Conservation (phyloP, 306 rosid species). For the Malus sylvestris region DNA sequence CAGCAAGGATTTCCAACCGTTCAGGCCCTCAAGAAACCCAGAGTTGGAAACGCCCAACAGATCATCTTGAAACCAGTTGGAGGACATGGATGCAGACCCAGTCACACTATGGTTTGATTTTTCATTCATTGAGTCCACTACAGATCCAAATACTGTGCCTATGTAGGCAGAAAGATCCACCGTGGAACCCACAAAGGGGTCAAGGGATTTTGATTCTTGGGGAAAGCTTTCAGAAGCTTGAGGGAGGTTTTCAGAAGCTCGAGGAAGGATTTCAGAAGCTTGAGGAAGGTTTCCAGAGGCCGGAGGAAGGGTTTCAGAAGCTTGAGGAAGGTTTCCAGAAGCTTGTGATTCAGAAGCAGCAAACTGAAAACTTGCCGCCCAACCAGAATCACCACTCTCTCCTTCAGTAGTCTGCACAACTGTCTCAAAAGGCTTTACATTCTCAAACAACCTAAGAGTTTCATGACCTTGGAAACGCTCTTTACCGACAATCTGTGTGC, state of each 20-base stretch:
- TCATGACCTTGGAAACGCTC: conserved; percentile 26
- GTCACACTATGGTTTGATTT: conserved; percentile 24
- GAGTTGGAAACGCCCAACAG: conserved; percentile 36
- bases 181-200: conserved; percentile 34
- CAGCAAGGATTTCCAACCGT: conserved; percentile 34
- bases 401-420: conserved; percentile 29
- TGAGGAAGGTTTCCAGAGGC: conserved; percentile 15
- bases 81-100: conserved; percentile 31
- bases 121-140: conserved; percentile 27
- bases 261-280: background rate
- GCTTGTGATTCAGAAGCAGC: conserved; percentile 13
- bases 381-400: conserved; percentile 43
- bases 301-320: conserved; percentile 32
- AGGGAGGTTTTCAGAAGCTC: conserved; percentile 27
- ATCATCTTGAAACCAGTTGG: conserved; percentile 63
- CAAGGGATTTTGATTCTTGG: conserved; percentile 33
- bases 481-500: conserved; percentile 12
- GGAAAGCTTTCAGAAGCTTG: conserved; percentile 12
- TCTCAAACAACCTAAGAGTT: conserved; percentile 57
- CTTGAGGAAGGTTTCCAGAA: background rate
- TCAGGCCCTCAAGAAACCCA: conserved; percentile 26
- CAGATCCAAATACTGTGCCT: conserved; percentile 36
- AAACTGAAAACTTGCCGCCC: conserved; percentile 64
- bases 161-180: conserved; percentile 29
- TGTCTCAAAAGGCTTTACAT: conserved; percentile 31